phyloP scores from a whole-genome alignment of 345 rosid species.

The Hibiscus mutabilis region DNA sequence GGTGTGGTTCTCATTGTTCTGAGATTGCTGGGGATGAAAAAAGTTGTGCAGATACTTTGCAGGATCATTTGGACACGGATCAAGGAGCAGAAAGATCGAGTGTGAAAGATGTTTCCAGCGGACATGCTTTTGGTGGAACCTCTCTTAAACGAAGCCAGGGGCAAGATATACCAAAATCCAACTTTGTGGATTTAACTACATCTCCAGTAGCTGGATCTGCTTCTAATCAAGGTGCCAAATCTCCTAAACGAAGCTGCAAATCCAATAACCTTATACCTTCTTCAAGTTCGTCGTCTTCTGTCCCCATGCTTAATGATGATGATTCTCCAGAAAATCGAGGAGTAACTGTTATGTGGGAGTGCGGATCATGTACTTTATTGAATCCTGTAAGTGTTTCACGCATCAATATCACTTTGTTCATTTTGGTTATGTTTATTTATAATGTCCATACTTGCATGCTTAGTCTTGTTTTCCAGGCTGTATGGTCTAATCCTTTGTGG shows the following conservation, averaged over 20 bases:
- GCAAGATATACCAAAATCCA: conserved; percentile 18
- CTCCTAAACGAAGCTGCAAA: conserved; percentile 42
- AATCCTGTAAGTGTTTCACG: conserved; percentile 56
- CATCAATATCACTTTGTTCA: neutral
- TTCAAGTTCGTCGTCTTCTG: conserved; percentile 19
- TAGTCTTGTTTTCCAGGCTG: too few species aligned
- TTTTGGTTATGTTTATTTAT: too few species aligned
- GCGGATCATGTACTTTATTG: conserved; percentile 66
- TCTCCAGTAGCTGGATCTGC: conserved; percentile 10
- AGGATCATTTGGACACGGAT: conserved; percentile 16
- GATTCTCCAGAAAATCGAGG: conserved; percentile 18
- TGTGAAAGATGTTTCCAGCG: conserved; percentile 14
- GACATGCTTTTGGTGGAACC: conserved; percentile 5
- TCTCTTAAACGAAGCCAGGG: conserved; percentile 44
- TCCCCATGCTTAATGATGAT: conserved; percentile 16
- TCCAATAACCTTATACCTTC: conserved; percentile 13
- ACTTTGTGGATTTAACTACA: conserved; percentile 33
- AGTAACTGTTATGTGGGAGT: conserved; percentile 55
- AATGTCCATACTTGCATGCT: too few species aligned
- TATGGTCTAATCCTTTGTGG: too few species aligned
- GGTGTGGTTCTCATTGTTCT: conserved; percentile 67
- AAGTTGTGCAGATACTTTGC: conserved; percentile 23
- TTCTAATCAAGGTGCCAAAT: conserved; percentile 11
- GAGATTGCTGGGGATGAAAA: conserved; percentile 43
- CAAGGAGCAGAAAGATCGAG: conserved; percentile 21